phyloP scores from a whole-genome alignment of 129 eudicot genomes.

The Pseudognaphalium luteoalbum region DNA sequence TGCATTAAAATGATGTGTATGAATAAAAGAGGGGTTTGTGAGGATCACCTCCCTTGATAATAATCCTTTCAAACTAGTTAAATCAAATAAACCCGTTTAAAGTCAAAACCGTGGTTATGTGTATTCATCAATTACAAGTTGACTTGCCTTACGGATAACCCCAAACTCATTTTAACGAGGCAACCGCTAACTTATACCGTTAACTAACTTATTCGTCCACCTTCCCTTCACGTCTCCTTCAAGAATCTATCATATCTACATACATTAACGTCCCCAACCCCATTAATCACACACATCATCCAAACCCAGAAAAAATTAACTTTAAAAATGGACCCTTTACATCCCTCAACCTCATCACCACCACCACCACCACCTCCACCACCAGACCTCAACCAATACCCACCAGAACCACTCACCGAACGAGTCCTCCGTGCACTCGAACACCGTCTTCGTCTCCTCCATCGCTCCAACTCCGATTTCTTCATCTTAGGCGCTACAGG shows the following conservation, averaged over 20 bases:
- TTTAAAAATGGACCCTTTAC: constrained; percentile 17
- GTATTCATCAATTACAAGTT: not conserved
- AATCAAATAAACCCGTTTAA: no score
- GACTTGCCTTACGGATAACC: constrained; percentile 35
- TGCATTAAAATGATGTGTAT: no score
- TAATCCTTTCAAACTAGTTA: no score
- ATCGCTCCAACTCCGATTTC: constrained; percentile 69
- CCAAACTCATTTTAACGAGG: not conserved
- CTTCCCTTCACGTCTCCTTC: constrained; percentile 30
- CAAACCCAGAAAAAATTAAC: not conserved
- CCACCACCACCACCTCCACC: constrained; percentile 38
- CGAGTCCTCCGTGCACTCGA: constrained; percentile 62
- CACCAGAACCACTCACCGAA: constrained; percentile 57
- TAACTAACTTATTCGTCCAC: constrained; percentile 28
- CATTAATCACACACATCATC: not conserved
- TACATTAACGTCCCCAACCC: not conserved
- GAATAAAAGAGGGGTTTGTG: no score
- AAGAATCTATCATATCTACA: constrained; percentile 28
- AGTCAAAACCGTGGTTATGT: no score
- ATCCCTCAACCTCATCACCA: constrained; percentile 40
- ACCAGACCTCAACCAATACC: constrained; percentile 28
- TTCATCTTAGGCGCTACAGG: constrained; percentile 84
- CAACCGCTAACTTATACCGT: constrained; percentile 34
- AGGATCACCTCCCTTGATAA: no score
- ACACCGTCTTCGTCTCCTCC: constrained; percentile 80